Conservation (phyloP, 2,329 filamentous ascomycete genomes). For the Ceratocystis destructans region DNA sequence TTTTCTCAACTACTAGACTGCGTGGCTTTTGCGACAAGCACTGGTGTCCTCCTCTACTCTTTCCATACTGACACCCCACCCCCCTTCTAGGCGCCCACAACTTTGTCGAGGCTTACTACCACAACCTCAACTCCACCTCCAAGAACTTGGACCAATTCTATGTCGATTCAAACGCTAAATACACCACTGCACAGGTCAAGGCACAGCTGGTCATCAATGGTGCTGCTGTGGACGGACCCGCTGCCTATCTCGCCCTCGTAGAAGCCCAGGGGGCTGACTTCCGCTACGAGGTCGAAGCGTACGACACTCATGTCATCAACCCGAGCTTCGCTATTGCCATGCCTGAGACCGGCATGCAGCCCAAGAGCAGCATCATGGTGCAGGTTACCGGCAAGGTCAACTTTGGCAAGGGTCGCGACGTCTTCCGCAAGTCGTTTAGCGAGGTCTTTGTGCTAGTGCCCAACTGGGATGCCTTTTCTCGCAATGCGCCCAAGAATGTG, state of each 20-base stretch:
- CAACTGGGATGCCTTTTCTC: conserved; percentile 47
- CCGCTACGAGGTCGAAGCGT: conserved; percentile 59
- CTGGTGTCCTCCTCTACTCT: neutral
- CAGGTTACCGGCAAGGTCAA: conserved; percentile 59
- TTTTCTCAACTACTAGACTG: no score
- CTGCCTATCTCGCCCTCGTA: conserved; percentile 55
- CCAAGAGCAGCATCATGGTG: conserved; percentile 56
- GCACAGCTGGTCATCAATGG: conserved; percentile 73
- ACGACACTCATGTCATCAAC: conserved; percentile 69
- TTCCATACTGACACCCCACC: neutral
- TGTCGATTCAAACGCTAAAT: conserved; percentile 29
- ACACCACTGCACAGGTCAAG: conserved; percentile 27
- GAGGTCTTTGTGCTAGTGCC: conserved; percentile 73
- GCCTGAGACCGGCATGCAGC: conserved; percentile 36
- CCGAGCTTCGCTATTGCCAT: conserved; percentile 46
- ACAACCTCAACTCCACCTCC: conserved; percentile 51
- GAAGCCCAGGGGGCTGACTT: conserved; percentile 45
- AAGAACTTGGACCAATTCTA: conserved; percentile 54
- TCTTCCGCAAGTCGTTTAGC: conserved; percentile 55
- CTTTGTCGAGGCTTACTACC: conserved; percentile 45
- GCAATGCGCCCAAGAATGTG: conserved; percentile 39
- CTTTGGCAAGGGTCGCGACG: conserved; percentile 49
- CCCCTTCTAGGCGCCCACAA: conserved; percentile 17
- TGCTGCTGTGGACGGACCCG: conserved; percentile 46
- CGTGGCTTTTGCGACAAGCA: no score